A percentile compares a stretch with the other conserved stretches of the same genome.
phyloP scores from a whole-genome alignment of 202 grass and related monocot genomes.

The Schoenoplectus tabernaemontani region DNA sequence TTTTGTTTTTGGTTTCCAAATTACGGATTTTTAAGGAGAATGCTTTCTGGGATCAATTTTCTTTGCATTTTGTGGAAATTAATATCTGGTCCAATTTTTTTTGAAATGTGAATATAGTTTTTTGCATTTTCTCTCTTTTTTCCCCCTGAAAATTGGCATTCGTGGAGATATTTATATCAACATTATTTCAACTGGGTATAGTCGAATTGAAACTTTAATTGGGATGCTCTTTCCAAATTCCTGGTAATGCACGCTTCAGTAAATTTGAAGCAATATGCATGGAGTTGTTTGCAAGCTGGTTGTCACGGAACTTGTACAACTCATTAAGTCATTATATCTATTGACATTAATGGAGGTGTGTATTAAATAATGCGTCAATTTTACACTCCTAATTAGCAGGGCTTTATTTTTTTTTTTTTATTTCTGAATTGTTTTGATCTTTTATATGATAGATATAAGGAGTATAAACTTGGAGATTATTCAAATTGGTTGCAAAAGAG shows the following conservation, averaged over 20 bases:
- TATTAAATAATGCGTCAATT: neutral
- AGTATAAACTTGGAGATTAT: slow-evolving; percentile 86
- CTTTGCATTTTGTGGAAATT: neutral
- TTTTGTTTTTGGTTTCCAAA: neutral
- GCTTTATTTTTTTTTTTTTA: neutral
- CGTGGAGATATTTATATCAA: neutral
- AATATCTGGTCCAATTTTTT: neutral
- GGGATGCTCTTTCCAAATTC: no score
- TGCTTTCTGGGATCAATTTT: neutral
- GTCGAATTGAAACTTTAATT: neutral
- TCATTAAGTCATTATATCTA: neutral
- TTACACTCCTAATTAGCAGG: neutral
- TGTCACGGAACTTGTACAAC: neutral
- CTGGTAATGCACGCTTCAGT: no score
- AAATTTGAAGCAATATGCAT: no score
- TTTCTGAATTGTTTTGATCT: neutral
- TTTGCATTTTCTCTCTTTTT: neutral
- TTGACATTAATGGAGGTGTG: no score
- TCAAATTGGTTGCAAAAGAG: slow-evolving; percentile 74
- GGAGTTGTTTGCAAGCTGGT: no score
- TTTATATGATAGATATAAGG: slow-evolving; percentile 39
- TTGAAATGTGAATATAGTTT: neutral
- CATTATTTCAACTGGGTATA: neutral
- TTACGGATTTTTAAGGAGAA: neutral
- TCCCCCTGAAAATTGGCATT: neutral